A percentile compares a stretch with the other conserved stretches of the same genome.
phyloP scores from a whole-genome alignment of 768 basidiomycete genomes.

The Trametes sanguinea region DNA sequence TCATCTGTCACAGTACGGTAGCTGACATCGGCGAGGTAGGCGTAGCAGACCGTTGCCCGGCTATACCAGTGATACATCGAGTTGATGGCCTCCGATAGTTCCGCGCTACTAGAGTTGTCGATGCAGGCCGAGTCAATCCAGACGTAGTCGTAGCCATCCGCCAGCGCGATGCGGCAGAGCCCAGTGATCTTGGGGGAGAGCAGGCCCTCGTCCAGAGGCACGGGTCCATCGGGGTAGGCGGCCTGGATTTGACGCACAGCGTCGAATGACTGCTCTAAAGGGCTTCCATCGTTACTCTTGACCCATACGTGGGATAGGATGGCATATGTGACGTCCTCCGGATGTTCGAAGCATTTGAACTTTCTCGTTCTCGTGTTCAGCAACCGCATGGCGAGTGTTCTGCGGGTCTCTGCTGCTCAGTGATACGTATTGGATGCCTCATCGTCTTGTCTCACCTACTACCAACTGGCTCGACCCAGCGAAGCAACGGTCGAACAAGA shows the following conservation, averaged over 20 bases:
- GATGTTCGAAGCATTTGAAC: background rate
- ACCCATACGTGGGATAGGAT: slow-evolving; percentile 8
- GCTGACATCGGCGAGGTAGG: slow-evolving; percentile 1
- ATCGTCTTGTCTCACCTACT: too few species aligned
- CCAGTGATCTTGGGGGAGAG: background rate
- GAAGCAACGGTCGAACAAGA: too few species aligned
- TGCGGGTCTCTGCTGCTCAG: background rate
- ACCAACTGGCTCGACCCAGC: too few species aligned
- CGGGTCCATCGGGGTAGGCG: background rate
- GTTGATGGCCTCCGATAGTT: slow-evolving; percentile 2
- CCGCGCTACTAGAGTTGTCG: slow-evolving; percentile 1
- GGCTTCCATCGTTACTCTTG: too few species aligned
- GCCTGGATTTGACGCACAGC: too few species aligned
- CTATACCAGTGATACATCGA: slow-evolving; percentile 7
- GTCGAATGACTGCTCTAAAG: too few species aligned
- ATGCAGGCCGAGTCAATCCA: slow-evolving; percentile 2
- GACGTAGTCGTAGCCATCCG: background rate
- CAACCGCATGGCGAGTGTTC: background rate
- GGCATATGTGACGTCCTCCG: background rate
- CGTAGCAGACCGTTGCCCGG: background rate
- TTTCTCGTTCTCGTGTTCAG: background rate
- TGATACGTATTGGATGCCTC: too few species aligned
- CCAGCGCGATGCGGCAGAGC: background rate
- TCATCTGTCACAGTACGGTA: too few species aligned
- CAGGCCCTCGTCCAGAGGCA: background rate